Evolutionary conservation across 1,284 basidiomycete species (phyloP).

Genomic region (Gomphus bonarii): DNA sequence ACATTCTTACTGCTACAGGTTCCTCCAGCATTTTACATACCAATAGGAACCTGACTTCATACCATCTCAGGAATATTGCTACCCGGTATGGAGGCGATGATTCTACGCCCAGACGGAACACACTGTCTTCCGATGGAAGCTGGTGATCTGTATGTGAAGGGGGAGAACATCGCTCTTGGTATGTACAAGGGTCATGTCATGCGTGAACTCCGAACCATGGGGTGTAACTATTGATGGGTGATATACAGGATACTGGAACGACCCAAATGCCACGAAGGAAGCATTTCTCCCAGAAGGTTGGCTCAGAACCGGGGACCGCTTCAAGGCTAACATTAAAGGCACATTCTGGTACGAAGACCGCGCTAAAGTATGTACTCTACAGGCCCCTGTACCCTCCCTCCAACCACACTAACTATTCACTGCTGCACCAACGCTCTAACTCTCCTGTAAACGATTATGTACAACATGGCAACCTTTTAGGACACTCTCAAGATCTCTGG

Average conservation of each 20-base stretch:
- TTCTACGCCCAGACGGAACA: constrained; percentile 49
- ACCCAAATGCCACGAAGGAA: constrained; percentile 51
- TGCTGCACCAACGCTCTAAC: no score
- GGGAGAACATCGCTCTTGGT: constrained; percentile 10
- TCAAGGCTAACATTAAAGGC: constrained; percentile 45
- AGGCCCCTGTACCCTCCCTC: background rate
- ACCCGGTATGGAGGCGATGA: constrained; percentile 51
- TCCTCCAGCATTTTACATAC: background rate
- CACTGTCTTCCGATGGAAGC: constrained; percentile 45
- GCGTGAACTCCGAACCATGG: constrained; percentile 19
- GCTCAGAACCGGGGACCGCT: constrained; percentile 63
- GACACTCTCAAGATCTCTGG: constrained; percentile 19
- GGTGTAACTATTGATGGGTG: constrained; percentile 19
- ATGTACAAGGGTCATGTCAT: background rate
- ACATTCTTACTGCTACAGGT: constrained; percentile 19
- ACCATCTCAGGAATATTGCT: constrained; percentile 46
- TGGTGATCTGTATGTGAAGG: constrained; percentile 54
- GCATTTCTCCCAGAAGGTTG: constrained; percentile 56
- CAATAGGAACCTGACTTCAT: background rate
- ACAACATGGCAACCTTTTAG: constrained; percentile 1
- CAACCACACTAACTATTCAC: background rate
- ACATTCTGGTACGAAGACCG: constrained; percentile 61
- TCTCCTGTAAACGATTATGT: no score
- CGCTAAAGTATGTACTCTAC: constrained; percentile 32
- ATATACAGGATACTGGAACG: constrained; percentile 54